Percentiles rank a stretch among this genome's conserved stretches.
phyloP scores from a whole-genome alignment of 139 green algal species.

The Astrephomene gubernaculifera region DNA sequence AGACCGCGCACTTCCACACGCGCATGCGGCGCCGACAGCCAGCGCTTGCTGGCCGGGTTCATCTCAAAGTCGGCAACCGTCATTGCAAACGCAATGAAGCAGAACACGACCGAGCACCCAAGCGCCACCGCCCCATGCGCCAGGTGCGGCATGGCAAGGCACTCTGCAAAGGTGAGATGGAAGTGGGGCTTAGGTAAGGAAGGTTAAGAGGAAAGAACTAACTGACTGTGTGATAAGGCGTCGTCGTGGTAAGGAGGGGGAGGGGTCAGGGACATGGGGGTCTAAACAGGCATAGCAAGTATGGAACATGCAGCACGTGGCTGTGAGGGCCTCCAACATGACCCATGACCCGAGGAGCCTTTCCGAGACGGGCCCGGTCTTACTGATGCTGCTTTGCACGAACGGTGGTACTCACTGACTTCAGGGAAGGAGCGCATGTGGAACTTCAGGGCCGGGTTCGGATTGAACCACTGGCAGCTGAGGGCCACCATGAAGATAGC shows the following conservation, averaged over 20 bases:
- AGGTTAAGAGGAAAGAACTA: too few species aligned
- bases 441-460: background rate
- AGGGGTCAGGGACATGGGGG: too few species aligned
- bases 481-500: conserved; percentile 53
- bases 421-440: conserved; percentile 28
- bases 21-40: conserved; percentile 42
- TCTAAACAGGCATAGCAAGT: too few species aligned
- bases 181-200: too few species aligned
- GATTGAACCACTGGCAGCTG: conserved; percentile 52
- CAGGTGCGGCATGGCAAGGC: conserved; percentile 62
- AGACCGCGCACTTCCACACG: conserved; percentile 47
- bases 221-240: too few species aligned
- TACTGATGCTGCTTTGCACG: too few species aligned
- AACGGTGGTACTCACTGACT: conserved; percentile 8
- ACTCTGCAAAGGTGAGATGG: conserved; percentile 48
- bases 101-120: conserved; percentile 26
- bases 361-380: too few species aligned
- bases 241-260: too few species aligned
- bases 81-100: conserved; percentile 50
- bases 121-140: conserved; percentile 40
- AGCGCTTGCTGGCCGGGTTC: conserved; percentile 52
- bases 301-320: too few species aligned
- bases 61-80: conserved; percentile 58
- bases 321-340: too few species aligned
- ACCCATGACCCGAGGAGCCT: too few species aligned